These are phyloP conservation scores for Fusarium redolens DNA, from an alignment of 2,329 filamentous ascomycete genomes.

Conservation along the genomic window DNA sequence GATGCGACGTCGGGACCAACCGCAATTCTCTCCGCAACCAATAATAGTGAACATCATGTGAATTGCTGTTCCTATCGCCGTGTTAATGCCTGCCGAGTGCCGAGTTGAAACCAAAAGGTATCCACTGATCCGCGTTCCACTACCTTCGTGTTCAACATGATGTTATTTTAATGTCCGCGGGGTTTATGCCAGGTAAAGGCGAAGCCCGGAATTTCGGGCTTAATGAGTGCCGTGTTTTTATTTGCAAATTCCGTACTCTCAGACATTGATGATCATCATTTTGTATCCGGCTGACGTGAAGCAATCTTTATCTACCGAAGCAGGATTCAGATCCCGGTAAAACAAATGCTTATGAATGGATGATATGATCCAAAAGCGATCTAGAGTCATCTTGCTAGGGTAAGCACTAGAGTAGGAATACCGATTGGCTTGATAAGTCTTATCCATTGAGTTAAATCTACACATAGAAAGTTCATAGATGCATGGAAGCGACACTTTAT, in stretches of 20 bases:
- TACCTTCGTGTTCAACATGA: neutral
- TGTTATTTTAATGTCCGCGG: neutral
- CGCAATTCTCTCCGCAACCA: neutral
- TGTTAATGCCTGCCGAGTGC: neutral
- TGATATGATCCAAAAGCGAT: neutral
- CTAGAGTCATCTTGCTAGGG: neutral
- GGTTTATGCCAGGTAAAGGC: neutral
- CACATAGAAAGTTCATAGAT: too few relatives aligned
- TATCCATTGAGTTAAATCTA: neutral
- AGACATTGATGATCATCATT: neutral
- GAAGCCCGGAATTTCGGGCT: neutral
- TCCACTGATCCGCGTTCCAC: neutral
- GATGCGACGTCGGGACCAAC: neutral
- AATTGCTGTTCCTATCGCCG: neutral
- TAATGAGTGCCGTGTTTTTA: neutral
- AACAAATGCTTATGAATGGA: neutral
- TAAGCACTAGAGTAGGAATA: neutral
- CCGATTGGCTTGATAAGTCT: neutral
- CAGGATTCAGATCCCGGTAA: neutral
- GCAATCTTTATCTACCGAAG: neutral
- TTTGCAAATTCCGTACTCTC: neutral
- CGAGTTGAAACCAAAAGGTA: neutral
- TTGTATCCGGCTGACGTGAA: neutral
- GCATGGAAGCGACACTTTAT: neutral
- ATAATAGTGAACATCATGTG: neutral